Conservation (phyloP, 139 green algal species). For the Chlamydomonas incerta region DNA sequence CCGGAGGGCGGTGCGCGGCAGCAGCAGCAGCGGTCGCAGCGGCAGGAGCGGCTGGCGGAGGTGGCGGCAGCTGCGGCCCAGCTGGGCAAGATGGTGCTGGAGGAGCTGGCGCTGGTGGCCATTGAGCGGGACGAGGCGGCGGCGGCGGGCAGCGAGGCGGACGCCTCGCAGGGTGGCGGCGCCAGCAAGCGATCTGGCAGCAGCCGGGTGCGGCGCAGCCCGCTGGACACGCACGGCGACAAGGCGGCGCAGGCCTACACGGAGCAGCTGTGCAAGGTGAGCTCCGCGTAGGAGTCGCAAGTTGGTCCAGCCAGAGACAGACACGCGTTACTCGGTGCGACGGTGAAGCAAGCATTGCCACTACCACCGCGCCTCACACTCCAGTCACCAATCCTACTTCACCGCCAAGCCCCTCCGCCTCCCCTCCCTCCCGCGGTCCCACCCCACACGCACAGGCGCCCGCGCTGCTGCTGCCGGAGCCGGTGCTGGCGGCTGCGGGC, state of each 20-base stretch:
- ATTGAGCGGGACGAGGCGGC: too few species aligned
- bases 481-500: neutral
- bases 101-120: conserved; percentile 10
- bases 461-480: neutral
- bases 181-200: too few species aligned
- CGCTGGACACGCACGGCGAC: neutral
- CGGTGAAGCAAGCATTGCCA: too few species aligned
- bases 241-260: neutral
- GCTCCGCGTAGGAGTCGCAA: too few species aligned
- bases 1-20: too few species aligned
- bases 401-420: too few species aligned
- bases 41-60: neutral
- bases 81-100: conserved; percentile 23
- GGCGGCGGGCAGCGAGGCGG: neutral
- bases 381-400: too few species aligned
- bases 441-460: neutral
- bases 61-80: too few species aligned
- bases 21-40: neutral
- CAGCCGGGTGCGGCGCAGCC: neutral
- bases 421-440: neutral
- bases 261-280: conserved; percentile 22
- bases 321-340: too few species aligned
- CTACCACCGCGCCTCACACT: too few species aligned
- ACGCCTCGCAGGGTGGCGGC: too few species aligned
- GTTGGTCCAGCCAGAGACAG: too few species aligned